Conservation (phyloP, 768 basidiomycete species). For the Kwoniella dejecticola region DNA sequence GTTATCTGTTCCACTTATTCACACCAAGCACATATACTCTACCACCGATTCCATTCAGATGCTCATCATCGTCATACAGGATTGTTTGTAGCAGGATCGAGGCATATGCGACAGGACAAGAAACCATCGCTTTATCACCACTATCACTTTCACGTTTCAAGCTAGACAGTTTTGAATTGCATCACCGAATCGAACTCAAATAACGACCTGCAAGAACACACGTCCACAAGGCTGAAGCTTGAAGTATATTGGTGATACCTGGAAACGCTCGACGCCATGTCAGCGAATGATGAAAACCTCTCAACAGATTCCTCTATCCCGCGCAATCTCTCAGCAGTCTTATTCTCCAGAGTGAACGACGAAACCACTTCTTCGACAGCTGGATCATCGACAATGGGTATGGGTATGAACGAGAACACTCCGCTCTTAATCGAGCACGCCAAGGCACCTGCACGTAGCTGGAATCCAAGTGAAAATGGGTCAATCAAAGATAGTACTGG, state of each 20-base stretch:
- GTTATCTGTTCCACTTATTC: background rate
- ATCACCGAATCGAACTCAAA: no score
- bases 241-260: no score
- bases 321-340: constrained; percentile 10
- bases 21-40: background rate
- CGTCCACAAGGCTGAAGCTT: no score
- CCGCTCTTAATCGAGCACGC: constrained; percentile 3
- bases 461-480: background rate
- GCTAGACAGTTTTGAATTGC: no score
- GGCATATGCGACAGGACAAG: no score
- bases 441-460: background rate
- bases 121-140: no score
- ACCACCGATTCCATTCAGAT: no score
- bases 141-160: no score
- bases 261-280: no score
- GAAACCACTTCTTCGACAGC: background rate
- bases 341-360: background rate
- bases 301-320: background rate
- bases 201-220: no score
- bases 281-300: background rate
- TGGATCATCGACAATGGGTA: background rate
- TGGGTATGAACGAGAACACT: constrained; percentile 7
- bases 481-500: background rate
- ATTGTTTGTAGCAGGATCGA: no score
- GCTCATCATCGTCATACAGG: no score